Evolutionary conservation across 371 early-diverging fungal genomes (phyloP), one percentile per base, ranked within the genome.

Genomic region (Mucor sp.): DNA sequence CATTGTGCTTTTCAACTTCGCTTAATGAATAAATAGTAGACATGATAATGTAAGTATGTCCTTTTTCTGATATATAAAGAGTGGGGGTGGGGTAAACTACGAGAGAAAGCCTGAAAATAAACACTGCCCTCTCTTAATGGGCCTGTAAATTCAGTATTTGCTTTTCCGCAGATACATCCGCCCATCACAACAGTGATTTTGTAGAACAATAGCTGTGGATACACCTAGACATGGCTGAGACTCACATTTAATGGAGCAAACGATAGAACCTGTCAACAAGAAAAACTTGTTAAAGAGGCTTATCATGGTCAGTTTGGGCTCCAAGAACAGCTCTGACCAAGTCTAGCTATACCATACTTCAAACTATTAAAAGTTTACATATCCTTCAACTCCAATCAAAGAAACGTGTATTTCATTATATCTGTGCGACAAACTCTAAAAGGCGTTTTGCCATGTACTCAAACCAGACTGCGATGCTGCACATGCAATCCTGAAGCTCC

Each of bases 1-100:
- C 58, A 68, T 75, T 74, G 82, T 93, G 87, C 47, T 78, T 68
- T 11, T 86, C 65, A 63, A 93, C 85, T 59, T 91, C 85, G 37
- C 79, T 84, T 69, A 69, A 60, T 39, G 64, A 55, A 19, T 63
- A 63, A 28, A 43, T 15, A 41, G 64, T 11, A 37, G 55, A 25
- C 63, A 63, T 63, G 21, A 50, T 27, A 53, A 53, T 60, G 25
- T 30, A 30, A 25, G 47, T 44, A 44, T 19, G 44, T n/a, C n/a
- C 12, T 62, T n/a, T 62, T 47, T 12, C 15, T n/a, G 12, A 17
- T 9, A 21, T 28, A 30, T 30, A 50, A n/a, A n/a, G 35, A 62
- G 35, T 33, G n/a, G 50, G 35, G 62, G 48, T 27, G 30, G 23
- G 28, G 11, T 61, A 47, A 57, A 27, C 21, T 39, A 60, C 39